Base-by-base conservation (phyloP, 164 flowering plant species). In the Chimonanthus salicifolius region DNA sequence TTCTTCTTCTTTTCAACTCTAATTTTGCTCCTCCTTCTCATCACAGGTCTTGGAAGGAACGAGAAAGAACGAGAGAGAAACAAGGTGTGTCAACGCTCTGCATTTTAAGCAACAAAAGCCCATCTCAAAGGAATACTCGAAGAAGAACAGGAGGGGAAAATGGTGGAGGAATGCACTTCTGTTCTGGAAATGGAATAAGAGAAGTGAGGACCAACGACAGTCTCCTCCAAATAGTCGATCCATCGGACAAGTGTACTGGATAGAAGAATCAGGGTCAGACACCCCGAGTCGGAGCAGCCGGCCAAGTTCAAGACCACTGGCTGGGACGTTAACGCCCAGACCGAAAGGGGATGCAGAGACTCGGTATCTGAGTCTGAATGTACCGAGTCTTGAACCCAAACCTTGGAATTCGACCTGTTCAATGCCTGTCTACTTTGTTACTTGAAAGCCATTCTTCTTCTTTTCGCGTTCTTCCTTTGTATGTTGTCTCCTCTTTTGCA, bases 31-130 rank as follows among this genome's bases (percentile, higher is more conserved):
- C 6, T 62, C 8, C 49, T 8, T 2, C n/a, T 50, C 20, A 0
- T 13, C 4, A 7, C 3, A 89, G 97, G 88, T 87, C 2, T 58
- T 89, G 68, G 95, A 90, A 77, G 95, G 90, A 75, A 94, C 97
- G 8, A 76, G 88, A 65, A 87, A 77, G 85, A 88, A 88, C 81
- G 83, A 83, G 80, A 71, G 80, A 45, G 85, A 82, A 8, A 7
- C 82, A 16, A 85, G 86, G 81, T 79, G 89, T 72, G 76, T 85
- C 8, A 92, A 88, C 74, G 74, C 85, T 2, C 60, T 87, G 0
- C 88, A 85, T 71, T 89, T 87, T 88, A 90, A 87, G 84, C 89
- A 89, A 64, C 91, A 87, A 66, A 93, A 91, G 62, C 92, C 92
- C 82, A 85, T 85, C 54, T 84, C 89, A 5, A 87, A 81, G 68